Evolutionary conservation across 495 filamentous ascomycete species (phyloP).

Genomic region (Letharia columbiana): DNA sequence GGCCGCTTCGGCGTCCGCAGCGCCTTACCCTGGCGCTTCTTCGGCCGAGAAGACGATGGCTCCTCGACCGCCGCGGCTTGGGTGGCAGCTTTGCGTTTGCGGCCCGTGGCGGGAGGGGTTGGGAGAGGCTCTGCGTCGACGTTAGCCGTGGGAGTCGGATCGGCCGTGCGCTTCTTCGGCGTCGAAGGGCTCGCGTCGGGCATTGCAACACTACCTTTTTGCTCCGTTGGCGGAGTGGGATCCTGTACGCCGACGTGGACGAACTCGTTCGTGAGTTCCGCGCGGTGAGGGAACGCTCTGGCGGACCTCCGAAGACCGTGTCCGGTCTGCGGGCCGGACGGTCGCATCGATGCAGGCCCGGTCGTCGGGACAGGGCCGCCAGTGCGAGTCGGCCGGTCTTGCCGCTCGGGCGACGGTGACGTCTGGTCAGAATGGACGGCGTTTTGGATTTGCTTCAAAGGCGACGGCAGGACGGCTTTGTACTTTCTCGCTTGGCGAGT

Average conservation of each 20-base stretch:
- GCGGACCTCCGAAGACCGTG: too few relatives aligned
- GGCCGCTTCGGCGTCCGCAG: background rate
- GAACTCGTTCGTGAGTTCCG: too few relatives aligned
- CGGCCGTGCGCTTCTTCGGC: background rate
- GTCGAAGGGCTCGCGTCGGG: background rate
- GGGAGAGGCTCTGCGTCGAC: too few relatives aligned
- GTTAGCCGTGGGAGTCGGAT: too few relatives aligned
- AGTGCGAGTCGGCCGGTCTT: too few relatives aligned
- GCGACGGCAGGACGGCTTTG: background rate
- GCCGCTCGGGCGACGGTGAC: too few relatives aligned
- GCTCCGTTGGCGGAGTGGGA: too few relatives aligned
- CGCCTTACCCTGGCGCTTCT: background rate
- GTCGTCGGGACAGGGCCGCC: too few relatives aligned
- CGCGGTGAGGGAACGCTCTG: too few relatives aligned
- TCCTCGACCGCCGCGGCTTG: background rate
- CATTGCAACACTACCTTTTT: too few relatives aligned
- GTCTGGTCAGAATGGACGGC: background rate
- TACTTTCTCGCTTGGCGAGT: background rate
- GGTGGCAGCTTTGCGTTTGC: background rate
- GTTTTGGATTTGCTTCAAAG: background rate
- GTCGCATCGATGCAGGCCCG: background rate
- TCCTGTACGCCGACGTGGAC: too few relatives aligned
- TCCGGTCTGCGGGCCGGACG: background rate
- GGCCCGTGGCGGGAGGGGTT: background rate
- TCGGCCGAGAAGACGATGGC: background rate